Conservation (phyloP, 2,329 filamentous ascomycete species). For the Aspergillus caelatus region DNA sequence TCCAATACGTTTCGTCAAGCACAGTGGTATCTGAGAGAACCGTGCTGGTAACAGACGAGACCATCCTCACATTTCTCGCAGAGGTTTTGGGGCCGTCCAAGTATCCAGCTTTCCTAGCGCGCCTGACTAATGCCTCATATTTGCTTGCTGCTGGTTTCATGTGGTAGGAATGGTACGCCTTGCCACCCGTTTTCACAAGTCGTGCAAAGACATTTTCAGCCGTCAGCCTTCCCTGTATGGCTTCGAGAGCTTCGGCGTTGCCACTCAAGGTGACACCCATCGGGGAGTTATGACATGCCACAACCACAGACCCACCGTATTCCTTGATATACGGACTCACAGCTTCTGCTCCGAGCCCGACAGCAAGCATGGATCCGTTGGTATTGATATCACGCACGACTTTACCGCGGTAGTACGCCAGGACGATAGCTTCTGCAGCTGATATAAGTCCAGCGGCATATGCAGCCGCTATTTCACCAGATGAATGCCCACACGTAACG, state of each 20-base stretch:
- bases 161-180: conserved; percentile 35
- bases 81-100: not conserved
- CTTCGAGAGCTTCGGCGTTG: conserved; percentile 23
- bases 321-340: conserved; percentile 23
- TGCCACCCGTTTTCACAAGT: conserved; percentile 16
- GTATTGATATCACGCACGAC: not conserved
- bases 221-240: conserved; percentile 17
- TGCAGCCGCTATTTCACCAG: conserved; percentile 37
- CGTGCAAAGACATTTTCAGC: conserved; percentile 31
- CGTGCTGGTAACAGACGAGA: not conserved
- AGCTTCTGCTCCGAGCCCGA: conserved; percentile 5
- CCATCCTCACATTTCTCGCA: not conserved
- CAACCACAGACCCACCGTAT: conserved; percentile 22
- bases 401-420: conserved; percentile 3
- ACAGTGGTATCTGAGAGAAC: not conserved
- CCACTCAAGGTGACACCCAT: conserved; percentile 30
- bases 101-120: not conserved
- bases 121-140: not conserved
- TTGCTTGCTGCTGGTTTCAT: conserved; percentile 25
- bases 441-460: conserved; percentile 24
- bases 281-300: conserved; percentile 31
- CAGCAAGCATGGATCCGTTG: conserved; percentile 15
- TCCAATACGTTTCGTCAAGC: conserved; percentile 15
- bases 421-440: not conserved
- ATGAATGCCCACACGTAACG: conserved; percentile 31